Evolutionary conservation across 1,284 basidiomycete genomes (phyloP), one percentile per base, ranked within the genome.

Genomic region (Kwoniella shivajii): DNA sequence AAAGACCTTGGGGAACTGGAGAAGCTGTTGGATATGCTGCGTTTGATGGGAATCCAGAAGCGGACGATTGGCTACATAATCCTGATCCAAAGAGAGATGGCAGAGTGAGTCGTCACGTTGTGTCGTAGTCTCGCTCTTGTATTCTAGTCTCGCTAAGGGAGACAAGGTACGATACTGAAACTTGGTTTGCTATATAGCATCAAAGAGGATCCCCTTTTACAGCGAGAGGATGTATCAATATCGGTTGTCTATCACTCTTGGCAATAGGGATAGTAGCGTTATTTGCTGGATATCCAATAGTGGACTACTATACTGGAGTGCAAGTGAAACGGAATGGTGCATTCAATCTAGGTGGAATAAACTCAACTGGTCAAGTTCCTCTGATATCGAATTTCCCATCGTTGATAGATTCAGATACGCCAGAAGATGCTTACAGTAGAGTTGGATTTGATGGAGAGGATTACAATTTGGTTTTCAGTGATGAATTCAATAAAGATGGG

Each of bases 361-460:
- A 84, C 47, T 73, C 77, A 1, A 80, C 80, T 0, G 81, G 82
- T 13, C 80, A 91, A 80, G 80, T 90, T 22, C 76, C 75, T 13
- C 59, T 72, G 24, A 85, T 92, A 3, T 85, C 87, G 2, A 84
- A 84, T 67, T 86, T 84, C 67, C 62, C 66, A 1, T 85, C 84
- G 3, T 78, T 92, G 52, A 86, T 94, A 62, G 92, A 94, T 74
- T 54, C 80, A 6, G 85, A 89, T 55, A 94, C 92, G 0, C 68
- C 68, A 6, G 31, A 33, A 22, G 80, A 64, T 2, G 75, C 65
- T 0, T 67, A 69, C 39, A 74, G 66, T 0, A 57, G 72, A 16
- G 75, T 60, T 0, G 73, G 77, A 0, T 74, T 69, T 33, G 72
- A 75, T 65, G 79, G 80, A 3, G 58, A 76, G 20, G 50, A 65